Evolutionary conservation across 768 basidiomycete genomes (phyloP).

Genomic region (Kwoniella bestiolae): DNA sequence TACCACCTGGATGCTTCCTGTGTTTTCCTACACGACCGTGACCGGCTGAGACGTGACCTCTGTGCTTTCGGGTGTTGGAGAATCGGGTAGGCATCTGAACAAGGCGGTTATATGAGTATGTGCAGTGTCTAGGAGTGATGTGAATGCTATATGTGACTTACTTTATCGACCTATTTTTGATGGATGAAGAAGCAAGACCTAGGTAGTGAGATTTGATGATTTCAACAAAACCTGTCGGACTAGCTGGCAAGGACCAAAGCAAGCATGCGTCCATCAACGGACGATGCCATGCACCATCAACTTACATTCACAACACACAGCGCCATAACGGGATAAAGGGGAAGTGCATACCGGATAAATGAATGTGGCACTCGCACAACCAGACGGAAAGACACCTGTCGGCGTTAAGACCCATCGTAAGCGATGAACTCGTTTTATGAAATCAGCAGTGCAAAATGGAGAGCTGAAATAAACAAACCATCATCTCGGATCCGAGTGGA

Average conservation of each 20-base stretch:
- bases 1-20: constrained; percentile 99
- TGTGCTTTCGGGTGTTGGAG: constrained; percentile 97
- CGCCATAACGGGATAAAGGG: not conserved
- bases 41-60: constrained; percentile 99
- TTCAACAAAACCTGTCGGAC: constrained; percentile 22
- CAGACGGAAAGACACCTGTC: constrained; percentile 1
- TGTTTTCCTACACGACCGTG: constrained; percentile 99
- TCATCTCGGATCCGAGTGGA: constrained; percentile 13
- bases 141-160: constrained; percentile 22
- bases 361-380: constrained; percentile 8
- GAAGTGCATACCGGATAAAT: not conserved
- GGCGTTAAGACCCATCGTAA: constrained; percentile 17
- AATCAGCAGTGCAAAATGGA: not conserved
- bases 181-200: constrained; percentile 28
- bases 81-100: constrained; percentile 87
- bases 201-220: constrained; percentile 7
- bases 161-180: constrained; percentile 32
- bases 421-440: constrained; percentile 4
- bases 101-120: constrained; percentile 7
- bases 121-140: not conserved
- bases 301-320: not conserved
- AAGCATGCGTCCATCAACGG: not conserved
- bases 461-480: not conserved
- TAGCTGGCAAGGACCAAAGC: too few relatives aligned
- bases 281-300: not conserved